Percentiles rank a stretch among this genome's conserved stretches.
These are phyloP conservation scores for Golubevia sp. DNA, from an alignment of 1,284 basidiomycete genomes.

Conservation along the genomic window DNA sequence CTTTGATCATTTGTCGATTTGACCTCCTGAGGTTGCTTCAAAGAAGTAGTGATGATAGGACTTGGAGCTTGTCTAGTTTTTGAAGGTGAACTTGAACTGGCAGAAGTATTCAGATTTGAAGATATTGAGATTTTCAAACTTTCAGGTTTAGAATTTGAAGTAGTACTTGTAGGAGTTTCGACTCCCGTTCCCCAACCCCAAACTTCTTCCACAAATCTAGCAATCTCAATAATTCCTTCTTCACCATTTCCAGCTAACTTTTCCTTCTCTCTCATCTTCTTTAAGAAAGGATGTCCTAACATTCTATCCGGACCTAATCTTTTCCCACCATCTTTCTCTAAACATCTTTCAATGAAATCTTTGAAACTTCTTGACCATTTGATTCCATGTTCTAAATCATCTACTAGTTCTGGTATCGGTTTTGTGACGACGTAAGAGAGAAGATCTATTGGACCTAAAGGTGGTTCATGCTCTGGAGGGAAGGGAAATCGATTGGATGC, in stretches of 20 bases:
- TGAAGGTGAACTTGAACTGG: not conserved
- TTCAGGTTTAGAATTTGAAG: not conserved
- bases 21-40: not conserved
- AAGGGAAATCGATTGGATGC: constrained; percentile 95
- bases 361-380: constrained; percentile 85
- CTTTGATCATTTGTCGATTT: not conserved
- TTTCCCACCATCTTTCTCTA: constrained; percentile 64
- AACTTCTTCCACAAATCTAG: constrained; percentile 80
- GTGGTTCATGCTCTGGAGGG: constrained; percentile 74
- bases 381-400: constrained; percentile 65
- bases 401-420: constrained; percentile 78
- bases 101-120: not conserved
- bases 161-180: not conserved
- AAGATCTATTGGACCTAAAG: constrained; percentile 82
- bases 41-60: not conserved
- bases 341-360: constrained; percentile 88
- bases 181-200: constrained; percentile 72
- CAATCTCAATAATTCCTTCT: too few species aligned
- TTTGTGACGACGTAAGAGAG: constrained; percentile 87
- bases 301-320: constrained; percentile 85
- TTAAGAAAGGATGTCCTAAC: constrained; percentile 85
- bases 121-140: not conserved
- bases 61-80: not conserved
- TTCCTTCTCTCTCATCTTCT: constrained; percentile 75
- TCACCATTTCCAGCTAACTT: too few species aligned